A percentile compares a stretch with the other conserved stretches of the same genome.
phyloP scores from a whole-genome alignment of 2,329 filamentous ascomycete genomes.

The Graphiopsis chlorocephala region DNA sequence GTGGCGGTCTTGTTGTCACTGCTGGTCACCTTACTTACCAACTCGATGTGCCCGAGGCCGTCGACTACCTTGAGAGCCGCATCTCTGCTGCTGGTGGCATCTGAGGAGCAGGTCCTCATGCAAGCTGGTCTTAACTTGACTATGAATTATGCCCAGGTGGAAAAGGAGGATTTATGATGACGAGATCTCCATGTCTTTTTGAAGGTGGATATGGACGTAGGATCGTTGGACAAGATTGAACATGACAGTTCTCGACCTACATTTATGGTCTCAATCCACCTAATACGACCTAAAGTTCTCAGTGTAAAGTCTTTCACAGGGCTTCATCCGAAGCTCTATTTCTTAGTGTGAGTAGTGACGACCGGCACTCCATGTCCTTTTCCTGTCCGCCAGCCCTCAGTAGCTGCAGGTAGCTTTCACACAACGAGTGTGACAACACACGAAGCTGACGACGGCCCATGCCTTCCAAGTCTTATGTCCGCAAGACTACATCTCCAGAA shows the following conservation, averaged over 20 bases:
- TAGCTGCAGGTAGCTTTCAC: background rate
- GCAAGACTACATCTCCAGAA: background rate
- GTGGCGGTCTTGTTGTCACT: constrained; percentile 34
- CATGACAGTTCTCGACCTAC: background rate
- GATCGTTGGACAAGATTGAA: background rate
- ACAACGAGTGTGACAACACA: background rate
- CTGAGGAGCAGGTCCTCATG: background rate
- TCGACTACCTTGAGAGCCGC: constrained; percentile 27
- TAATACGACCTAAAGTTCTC: background rate
- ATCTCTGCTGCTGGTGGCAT: constrained; percentile 15
- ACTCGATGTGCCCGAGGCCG: constrained; percentile 26
- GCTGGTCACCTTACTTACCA: constrained; percentile 35
- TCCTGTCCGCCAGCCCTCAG: background rate
- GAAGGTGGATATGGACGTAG: background rate
- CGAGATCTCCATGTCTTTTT: background rate
- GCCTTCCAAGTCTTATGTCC: background rate
- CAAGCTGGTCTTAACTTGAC: background rate
- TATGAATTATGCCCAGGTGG: background rate
- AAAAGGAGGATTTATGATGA: background rate
- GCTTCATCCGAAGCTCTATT: background rate
- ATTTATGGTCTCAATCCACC: background rate
- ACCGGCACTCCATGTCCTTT: background rate
- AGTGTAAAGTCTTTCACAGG: background rate
- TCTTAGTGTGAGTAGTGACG: background rate
- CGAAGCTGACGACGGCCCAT: background rate